phyloP scores from a whole-genome alignment of 345 rosid genomes.

The Citrus medica region DNA sequence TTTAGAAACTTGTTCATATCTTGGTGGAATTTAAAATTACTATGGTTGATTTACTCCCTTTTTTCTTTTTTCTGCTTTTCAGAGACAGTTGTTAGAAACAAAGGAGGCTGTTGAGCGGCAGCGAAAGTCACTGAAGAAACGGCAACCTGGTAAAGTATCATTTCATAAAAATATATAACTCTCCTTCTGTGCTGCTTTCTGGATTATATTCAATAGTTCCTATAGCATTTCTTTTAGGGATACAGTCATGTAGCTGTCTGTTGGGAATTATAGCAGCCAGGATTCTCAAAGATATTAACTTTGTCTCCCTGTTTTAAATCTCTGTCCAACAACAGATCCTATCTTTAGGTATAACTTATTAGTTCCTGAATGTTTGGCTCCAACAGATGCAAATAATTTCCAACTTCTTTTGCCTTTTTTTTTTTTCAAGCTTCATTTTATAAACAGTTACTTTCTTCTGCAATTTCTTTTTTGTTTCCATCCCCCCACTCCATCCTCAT shows the following conservation, averaged over 20 bases:
- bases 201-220: background rate
- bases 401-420: background rate
- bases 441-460: background rate
- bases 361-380: background rate
- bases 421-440: too few relatives aligned
- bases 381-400: background rate
- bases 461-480: background rate
- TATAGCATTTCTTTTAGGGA: background rate
- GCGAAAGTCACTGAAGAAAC: constrained; percentile 86
- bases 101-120: constrained; percentile 96
- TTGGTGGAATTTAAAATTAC: background rate
- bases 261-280: background rate
- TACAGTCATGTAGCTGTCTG: background rate
- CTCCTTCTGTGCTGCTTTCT: background rate
- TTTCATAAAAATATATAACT: background rate
- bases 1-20: background rate
- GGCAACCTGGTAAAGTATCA: constrained; percentile 60
- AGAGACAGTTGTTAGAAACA: constrained; percentile 87
- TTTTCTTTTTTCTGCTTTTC: background rate
- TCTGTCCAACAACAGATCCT: background rate
- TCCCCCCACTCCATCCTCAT: background rate
- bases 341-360: background rate
- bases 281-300: background rate
- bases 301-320: background rate
- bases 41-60: background rate